These are phyloP conservation scores for Trichoderma oligosporum DNA, from an alignment of 2,329 filamentous ascomycete species.

Conservation along the genomic window DNA sequence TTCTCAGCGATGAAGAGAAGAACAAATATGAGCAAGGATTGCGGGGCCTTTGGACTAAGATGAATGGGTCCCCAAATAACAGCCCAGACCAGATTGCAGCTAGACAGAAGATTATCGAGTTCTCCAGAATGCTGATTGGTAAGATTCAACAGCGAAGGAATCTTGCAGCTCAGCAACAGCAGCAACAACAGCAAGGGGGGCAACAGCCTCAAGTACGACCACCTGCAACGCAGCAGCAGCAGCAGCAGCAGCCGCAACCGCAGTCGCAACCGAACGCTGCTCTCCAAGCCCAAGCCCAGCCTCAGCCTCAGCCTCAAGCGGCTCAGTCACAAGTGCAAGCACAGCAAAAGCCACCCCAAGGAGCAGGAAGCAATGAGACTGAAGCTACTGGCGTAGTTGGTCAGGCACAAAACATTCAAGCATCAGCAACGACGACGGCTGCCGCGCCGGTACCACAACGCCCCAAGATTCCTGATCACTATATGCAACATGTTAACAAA, in stretches of 20 bases:
- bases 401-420: slow-evolving; percentile 25
- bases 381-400: slow-evolving; percentile 17
- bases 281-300: slow-evolving; percentile 19
- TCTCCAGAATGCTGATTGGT: slow-evolving; percentile 53
- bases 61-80: slow-evolving; percentile 45
- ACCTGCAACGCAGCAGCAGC: slow-evolving; percentile 25
- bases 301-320: slow-evolving; percentile 21
- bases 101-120: slow-evolving; percentile 56
- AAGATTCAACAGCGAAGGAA: slow-evolving; percentile 46
- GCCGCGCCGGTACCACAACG: slow-evolving; percentile 27
- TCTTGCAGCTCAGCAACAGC: slow-evolving; percentile 35
- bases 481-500: slow-evolving; percentile 46
- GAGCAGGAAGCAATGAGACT: background rate
- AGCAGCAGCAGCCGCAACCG: slow-evolving; percentile 27
- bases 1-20: slow-evolving; percentile 53
- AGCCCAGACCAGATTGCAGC: slow-evolving; percentile 49
- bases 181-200: slow-evolving; percentile 30
- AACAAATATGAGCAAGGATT: slow-evolving; percentile 57
- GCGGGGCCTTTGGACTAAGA: slow-evolving; percentile 50
- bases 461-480: slow-evolving; percentile 40
- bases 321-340: slow-evolving; percentile 23
- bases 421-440: slow-evolving; percentile 19
- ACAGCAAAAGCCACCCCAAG: slow-evolving; percentile 19
- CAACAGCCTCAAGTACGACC: slow-evolving; percentile 27
- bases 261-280: slow-evolving; percentile 19